These are phyloP conservation scores for Malassezia psittaci DNA, from an alignment of 1,284 basidiomycete genomes.

Conservation along the genomic window DNA sequence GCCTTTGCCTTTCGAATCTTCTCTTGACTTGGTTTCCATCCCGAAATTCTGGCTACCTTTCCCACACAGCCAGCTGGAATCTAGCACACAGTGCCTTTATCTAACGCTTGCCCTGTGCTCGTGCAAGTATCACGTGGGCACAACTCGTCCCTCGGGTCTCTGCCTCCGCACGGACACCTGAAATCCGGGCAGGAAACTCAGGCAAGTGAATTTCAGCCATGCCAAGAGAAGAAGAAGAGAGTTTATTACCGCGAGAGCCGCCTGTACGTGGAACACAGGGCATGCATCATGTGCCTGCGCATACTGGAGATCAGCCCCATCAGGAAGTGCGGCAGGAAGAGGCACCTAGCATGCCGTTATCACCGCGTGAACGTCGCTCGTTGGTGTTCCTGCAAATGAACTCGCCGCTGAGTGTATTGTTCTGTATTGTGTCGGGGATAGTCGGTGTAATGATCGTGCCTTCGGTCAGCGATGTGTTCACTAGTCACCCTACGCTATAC, in stretches of 20 bases:
- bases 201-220: not conserved
- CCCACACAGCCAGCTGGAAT: too few relatives aligned
- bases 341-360: not conserved
- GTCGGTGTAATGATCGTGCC: slow-evolving; percentile 12
- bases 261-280: not conserved
- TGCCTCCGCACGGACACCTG: not conserved
- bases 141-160: not conserved
- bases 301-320: not conserved
- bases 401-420: slow-evolving; percentile 14
- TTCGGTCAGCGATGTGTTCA: slow-evolving; percentile 9
- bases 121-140: not conserved
- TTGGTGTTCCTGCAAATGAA: slow-evolving; percentile 16
- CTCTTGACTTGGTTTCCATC: too few relatives aligned
- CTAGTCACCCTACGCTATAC: slow-evolving; percentile 11
- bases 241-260: not conserved
- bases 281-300: not conserved
- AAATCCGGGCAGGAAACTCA: too few relatives aligned
- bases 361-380: slow-evolving; percentile 5
- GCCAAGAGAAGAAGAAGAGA: not conserved
- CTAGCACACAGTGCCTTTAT: too few relatives aligned
- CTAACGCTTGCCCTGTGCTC: not conserved
- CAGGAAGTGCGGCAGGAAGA: slow-evolving; percentile 1
- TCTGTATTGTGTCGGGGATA: slow-evolving; percentile 6
- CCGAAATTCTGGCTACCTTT: too few relatives aligned
- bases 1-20: not conserved